These are phyloP conservation scores for Colletotrichum tofieldiae DNA, from an alignment of 2,329 filamentous ascomycete genomes.

Conservation along the genomic window DNA sequence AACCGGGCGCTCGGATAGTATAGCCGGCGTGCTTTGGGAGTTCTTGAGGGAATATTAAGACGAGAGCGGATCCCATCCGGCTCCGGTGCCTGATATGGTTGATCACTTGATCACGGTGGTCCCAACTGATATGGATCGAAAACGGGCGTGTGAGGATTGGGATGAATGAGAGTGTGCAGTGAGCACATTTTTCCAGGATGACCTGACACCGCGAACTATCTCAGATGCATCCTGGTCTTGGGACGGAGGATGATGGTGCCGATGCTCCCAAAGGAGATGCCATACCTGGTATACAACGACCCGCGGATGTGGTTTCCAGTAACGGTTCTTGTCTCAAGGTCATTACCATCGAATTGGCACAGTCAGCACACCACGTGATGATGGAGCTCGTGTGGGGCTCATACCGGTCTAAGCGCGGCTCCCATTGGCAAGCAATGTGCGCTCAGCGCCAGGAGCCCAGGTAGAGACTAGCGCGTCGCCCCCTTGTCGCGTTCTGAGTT, in stretches of 20 bases:
- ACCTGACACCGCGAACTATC: background rate
- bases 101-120: conserved; percentile 1
- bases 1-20: background rate
- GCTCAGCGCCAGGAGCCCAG: background rate
- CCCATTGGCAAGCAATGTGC: background rate
- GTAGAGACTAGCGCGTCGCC: background rate
- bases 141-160: background rate
- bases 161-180: background rate
- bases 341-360: background rate
- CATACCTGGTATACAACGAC: background rate
- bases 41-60: background rate
- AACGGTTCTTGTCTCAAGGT: background rate
- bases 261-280: background rate
- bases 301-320: background rate
- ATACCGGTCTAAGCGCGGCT: background rate
- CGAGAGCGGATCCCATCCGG: no score
- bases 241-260: background rate
- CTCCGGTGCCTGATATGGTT: background rate
- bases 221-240: background rate
- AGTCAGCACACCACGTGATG: conserved; percentile 6
- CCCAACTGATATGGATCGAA: background rate
- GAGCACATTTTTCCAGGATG: background rate
- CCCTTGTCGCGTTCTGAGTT: conserved; percentile 20
- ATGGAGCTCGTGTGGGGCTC: conserved; percentile 10
- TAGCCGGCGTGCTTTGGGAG: background rate